phyloP scores from a whole-genome alignment of 495 filamentous ascomycete genomes.

The Daldinia childiae region DNA sequence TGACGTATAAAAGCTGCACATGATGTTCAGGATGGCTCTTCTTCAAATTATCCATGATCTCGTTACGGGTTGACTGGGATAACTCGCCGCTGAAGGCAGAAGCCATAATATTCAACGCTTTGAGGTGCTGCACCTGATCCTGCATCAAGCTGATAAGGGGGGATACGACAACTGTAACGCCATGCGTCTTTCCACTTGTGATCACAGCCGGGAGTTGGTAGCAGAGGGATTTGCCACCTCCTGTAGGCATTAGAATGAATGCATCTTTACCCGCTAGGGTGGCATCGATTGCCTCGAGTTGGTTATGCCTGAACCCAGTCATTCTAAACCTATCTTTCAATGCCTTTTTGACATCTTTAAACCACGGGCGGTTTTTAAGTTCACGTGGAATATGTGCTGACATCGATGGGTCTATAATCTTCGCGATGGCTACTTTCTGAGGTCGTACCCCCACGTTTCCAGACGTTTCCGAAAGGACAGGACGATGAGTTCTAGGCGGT shows the following conservation, averaged over 20 bases:
- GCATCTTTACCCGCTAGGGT: constrained; percentile 86
- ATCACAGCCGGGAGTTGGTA: constrained; percentile 94
- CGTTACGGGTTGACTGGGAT: constrained; percentile 59
- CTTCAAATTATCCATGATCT: constrained; percentile 69
- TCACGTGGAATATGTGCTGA: constrained; percentile 49
- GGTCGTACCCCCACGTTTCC: constrained; percentile 49
- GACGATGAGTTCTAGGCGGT: constrained; percentile 31
- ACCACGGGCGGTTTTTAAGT: constrained; percentile 73
- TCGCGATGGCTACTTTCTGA: constrained; percentile 43
- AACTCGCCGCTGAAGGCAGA: constrained; percentile 82
- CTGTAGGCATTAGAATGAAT: constrained; percentile 97
- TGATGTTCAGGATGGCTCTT: constrained; percentile 69
- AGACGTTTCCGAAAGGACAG: constrained; percentile 51
- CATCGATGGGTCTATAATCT: constrained; percentile 30
- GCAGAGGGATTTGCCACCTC: constrained; percentile 95
- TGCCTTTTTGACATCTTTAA: constrained; percentile 79
- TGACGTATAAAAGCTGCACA: constrained; percentile 90
- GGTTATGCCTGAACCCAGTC: constrained; percentile 85
- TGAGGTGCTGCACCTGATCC: constrained; percentile 88
- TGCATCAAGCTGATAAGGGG: constrained; percentile 95
- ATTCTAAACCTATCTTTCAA: constrained; percentile 84
- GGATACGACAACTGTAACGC: constrained; percentile 93
- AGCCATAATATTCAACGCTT: constrained; percentile 77
- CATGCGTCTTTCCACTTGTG: constrained; percentile 78
- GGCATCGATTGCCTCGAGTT: constrained; percentile 94